These are phyloP conservation scores for Phytopythium aichiense DNA, from an alignment of 352 stramenopile species.

Conservation along the genomic window DNA sequence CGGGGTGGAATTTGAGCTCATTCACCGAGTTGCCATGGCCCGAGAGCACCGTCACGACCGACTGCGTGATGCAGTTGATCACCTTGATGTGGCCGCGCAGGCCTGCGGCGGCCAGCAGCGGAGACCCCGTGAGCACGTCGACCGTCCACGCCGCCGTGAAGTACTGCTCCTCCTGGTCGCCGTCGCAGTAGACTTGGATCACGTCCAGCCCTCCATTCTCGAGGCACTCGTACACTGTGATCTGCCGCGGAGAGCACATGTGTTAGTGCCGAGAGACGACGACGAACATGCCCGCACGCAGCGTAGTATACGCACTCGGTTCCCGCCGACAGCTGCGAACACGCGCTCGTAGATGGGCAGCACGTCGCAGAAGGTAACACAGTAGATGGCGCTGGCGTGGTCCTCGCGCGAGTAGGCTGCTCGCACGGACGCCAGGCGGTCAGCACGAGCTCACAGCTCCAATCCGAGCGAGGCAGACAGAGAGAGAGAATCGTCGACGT, in stretches of 20 bases:
- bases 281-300: neutral
- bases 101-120: constrained; percentile 65
- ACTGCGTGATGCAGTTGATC: constrained; percentile 78
- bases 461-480: too few species aligned
- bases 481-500: constrained; percentile 3
- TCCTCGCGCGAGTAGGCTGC: constrained; percentile 68
- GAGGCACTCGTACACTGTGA: constrained; percentile 77
- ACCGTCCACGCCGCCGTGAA: constrained; percentile 78
- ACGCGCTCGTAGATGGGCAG: constrained; percentile 62
- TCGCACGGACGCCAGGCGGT: neutral
- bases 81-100: constrained; percentile 81
- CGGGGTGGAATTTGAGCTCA: constrained; percentile 89
- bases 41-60: constrained; percentile 69
- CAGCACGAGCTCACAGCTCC: neutral
- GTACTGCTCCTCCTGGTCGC: constrained; percentile 75
- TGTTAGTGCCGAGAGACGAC: neutral
- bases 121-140: constrained; percentile 61
- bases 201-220: constrained; percentile 72
- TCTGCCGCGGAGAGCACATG: constrained; percentile 16
- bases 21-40: constrained; percentile 92
- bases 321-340: constrained; percentile 68
- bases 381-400: constrained; percentile 75
- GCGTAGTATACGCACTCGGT: constrained; percentile 37
- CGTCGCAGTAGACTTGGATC: constrained; percentile 75
- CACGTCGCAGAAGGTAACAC: constrained; percentile 68